phyloP scores from a whole-genome alignment of 169 alveolate species.

The Plasmodium yoelii region DNA sequence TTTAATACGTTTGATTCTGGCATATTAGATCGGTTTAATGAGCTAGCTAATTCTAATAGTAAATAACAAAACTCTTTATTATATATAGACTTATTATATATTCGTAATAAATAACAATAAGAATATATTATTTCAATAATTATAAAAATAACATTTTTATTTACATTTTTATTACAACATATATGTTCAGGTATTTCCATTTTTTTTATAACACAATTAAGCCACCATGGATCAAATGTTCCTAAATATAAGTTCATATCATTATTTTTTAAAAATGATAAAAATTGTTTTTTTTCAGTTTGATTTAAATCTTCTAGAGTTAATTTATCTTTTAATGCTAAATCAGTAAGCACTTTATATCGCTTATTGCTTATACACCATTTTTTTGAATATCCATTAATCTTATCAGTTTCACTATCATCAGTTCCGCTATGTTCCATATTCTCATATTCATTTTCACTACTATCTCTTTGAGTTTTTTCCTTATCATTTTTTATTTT shows the following conservation, averaged over 20 bases:
- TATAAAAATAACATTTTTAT: slow-evolving; percentile 40
- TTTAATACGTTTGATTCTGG: slow-evolving; percentile 47
- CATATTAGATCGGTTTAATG: slow-evolving; percentile 22
- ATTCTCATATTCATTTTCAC: not conserved
- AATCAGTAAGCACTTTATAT: slow-evolving; percentile 56
- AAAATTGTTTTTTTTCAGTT: slow-evolving; percentile 71
- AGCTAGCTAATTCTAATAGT: slow-evolving; percentile 29
- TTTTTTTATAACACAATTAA: slow-evolving; percentile 62
- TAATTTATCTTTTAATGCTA: slow-evolving; percentile 46
- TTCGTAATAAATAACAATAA: slow-evolving; percentile 62
- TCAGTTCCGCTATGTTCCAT: not conserved
- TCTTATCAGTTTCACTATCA: not conserved
- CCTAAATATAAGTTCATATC: slow-evolving; percentile 48
- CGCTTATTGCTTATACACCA: slow-evolving; percentile 72
- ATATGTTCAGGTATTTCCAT: slow-evolving; percentile 60
- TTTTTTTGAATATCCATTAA: slow-evolving; percentile 7
- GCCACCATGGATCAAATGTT: slow-evolving; percentile 67
- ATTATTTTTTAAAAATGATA: slow-evolving; percentile 61
- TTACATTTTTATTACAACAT: slow-evolving; percentile 38
- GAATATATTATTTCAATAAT: slow-evolving; percentile 48
- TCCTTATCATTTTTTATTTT: not conserved
- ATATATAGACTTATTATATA: slow-evolving; percentile 24
- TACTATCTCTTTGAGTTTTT: not conserved
- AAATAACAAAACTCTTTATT: slow-evolving; percentile 42
- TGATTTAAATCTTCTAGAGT: slow-evolving; percentile 36